Conservation (phyloP, 257 asterid species). For the Solanum rostratum region DNA sequence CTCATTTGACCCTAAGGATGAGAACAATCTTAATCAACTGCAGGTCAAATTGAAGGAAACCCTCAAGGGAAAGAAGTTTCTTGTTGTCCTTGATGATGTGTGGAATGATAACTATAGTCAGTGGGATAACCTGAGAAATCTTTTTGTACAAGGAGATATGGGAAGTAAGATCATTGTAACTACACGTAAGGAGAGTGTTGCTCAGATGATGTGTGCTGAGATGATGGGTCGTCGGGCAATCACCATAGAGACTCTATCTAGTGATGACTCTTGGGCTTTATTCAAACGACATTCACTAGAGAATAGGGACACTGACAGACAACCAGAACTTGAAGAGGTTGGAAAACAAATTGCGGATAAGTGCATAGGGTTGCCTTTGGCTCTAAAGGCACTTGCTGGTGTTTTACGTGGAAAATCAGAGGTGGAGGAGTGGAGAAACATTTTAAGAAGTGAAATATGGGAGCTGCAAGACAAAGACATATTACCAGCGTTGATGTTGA, state of each 20-base stretch:
- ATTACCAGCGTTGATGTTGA: slow-evolving; percentile 3
- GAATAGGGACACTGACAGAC: not conserved
- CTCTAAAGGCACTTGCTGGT: not conserved
- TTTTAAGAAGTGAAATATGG: too few species aligned
- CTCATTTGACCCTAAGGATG: too few species aligned
- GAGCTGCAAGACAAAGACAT: too few species aligned
- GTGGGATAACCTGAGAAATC: too few species aligned
- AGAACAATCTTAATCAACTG: too few species aligned
- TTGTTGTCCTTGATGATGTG: too few species aligned
- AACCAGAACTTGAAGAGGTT: not conserved
- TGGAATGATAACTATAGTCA: too few species aligned
- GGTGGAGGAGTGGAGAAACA: not conserved
- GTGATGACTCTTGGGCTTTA: not conserved
- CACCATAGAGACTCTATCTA: not conserved
- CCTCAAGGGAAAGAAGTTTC: too few species aligned
- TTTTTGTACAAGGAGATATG: too few species aligned
- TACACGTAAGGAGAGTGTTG: slow-evolving; percentile 33
- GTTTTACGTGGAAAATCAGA: not conserved
- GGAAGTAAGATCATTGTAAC: slow-evolving; percentile 51
- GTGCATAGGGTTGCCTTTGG: not conserved
- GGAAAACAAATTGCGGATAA: not conserved
- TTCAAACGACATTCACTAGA: not conserved
- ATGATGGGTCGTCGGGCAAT: slow-evolving; percentile 10
- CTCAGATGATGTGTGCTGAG: too few species aligned
- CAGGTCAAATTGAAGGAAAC: too few species aligned